phyloP scores from a whole-genome alignment of 2,329 filamentous ascomycete genomes.

The Helminthosporium solani region DNA sequence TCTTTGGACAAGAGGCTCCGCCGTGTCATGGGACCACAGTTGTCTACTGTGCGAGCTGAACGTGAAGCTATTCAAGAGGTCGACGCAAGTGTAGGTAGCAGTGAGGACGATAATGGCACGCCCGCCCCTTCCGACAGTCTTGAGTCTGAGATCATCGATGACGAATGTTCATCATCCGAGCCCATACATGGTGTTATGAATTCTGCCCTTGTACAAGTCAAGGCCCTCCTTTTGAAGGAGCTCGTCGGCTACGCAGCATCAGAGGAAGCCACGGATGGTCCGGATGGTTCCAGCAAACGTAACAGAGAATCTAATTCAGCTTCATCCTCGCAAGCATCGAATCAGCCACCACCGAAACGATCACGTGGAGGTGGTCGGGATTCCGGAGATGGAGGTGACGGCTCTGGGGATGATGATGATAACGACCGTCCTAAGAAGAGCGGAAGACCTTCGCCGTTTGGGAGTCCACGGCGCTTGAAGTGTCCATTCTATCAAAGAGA shows the following conservation, averaged over 20 bases:
- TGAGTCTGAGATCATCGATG: background rate
- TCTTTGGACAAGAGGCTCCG: background rate
- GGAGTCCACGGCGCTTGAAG: constrained; percentile 7
- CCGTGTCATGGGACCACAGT: background rate
- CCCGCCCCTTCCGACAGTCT: background rate
- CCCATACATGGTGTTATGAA: background rate
- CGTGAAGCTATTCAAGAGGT: background rate
- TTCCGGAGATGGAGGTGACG: constrained; percentile 6
- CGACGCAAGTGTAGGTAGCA: background rate
- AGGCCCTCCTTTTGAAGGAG: background rate
- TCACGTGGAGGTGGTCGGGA: constrained; percentile 5
- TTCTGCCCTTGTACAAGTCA: background rate
- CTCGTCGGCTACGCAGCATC: background rate
- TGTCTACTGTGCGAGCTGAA: background rate
- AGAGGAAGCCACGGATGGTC: background rate
- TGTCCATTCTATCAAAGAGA: constrained; percentile 15
- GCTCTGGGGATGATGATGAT: constrained; percentile 7
- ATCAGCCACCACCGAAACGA: constrained; percentile 5
- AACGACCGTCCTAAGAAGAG: constrained; percentile 6
- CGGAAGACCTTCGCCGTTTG: background rate
- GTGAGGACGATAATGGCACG: background rate
- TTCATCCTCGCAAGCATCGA: background rate
- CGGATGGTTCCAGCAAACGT: background rate
- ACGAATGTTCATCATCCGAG: background rate
- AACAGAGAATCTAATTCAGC: background rate